Base-by-base conservation (phyloP, 345 rosid genomes). In the Triadica sebifera region DNA sequence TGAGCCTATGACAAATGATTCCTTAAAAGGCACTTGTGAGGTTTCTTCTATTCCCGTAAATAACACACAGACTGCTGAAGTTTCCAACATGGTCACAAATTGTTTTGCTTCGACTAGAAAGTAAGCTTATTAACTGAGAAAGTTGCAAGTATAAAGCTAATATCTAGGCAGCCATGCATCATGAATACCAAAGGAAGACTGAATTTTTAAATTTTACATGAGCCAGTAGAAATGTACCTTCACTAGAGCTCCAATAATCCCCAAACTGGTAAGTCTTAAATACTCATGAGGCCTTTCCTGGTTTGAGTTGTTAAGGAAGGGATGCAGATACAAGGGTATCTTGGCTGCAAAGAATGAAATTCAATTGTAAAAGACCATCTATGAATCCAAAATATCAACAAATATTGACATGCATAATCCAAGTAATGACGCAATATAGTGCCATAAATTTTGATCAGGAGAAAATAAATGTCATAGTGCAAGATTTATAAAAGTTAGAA, bases 241-340 rank as follows among this genome's bases (percentile, higher is more conserved):
- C 64, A 82, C 84, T 20, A 91, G 77, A 46, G 90, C 86, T 39
- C 85, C 87, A 55, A 89, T 84, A 52, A 91, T 91, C 46, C 88
- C 85, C 79, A 91, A 84, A 84, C 90, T 84, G 75, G 84, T 77
- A 56, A 87, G 74, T 55, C 93, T 85, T 56, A 89, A 43, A 78
- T 11, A 74, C 63, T 91, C 92, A 75, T 81, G 80, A 74, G 87
- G 63, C 77, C 56, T 78, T 15, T 74, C 85, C 34, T 24, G 57
- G 74, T 50, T 76, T 45, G 74, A 61, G 67, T 66, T 81, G 73
- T 79, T 75, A 46, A 89, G 74, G 70, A 88, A 82, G 49, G 92
- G 81, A 51, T 79, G 83, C 49, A 91, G 80, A 77, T 87, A 88
- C 67, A 51, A 12, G 2, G 87, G 84, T 50, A 89, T 38, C 9